These are phyloP conservation scores for Chrysoporthe puriensis DNA, from an alignment of 2,329 filamentous ascomycete species.

Conservation along the genomic window DNA sequence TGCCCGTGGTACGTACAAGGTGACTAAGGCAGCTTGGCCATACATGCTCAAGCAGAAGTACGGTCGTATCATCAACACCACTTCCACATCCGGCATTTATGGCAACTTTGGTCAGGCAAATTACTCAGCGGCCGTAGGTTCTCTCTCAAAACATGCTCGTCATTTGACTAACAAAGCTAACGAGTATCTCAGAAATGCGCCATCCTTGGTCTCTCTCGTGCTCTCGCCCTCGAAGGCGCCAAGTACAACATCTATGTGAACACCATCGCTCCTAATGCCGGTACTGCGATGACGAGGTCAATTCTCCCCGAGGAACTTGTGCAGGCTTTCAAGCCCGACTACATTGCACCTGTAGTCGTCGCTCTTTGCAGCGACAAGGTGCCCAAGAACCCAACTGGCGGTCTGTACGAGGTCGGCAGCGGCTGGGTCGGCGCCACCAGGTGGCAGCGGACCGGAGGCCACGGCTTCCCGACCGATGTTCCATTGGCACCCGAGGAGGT, in stretches of 20 bases:
- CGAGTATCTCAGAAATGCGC: conserved; percentile 70
- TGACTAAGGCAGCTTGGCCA: conserved; percentile 96
- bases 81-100: conserved; percentile 95
- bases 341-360: conserved; percentile 91
- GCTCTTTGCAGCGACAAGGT: conserved; percentile 85
- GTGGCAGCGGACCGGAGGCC: conserved; percentile 90
- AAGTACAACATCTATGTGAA: conserved; percentile 99
- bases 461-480: conserved; percentile 88
- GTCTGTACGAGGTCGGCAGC: conserved; percentile 91
- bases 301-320: conserved; percentile 97
- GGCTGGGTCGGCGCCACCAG: conserved; percentile 91
- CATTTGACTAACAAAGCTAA: conserved; percentile 30
- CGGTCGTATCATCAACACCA: conserved; percentile 94
- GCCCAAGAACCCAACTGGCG: conserved; percentile 80
- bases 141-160: neutral
- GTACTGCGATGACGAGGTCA: conserved; percentile 90
- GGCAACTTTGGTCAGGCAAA: conserved; percentile 99
- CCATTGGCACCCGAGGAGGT: conserved; percentile 85
- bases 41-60: conserved; percentile 99
- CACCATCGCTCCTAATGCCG: conserved; percentile 96
- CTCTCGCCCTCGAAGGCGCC: conserved; percentile 86
- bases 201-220: conserved; percentile 93
- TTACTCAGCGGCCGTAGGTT: conserved; percentile 83
- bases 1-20: conserved; percentile 91
- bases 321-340: conserved; percentile 98